phyloP scores from a whole-genome alignment of 768 basidiomycete species.

The Xanthoconium purpureum region DNA sequence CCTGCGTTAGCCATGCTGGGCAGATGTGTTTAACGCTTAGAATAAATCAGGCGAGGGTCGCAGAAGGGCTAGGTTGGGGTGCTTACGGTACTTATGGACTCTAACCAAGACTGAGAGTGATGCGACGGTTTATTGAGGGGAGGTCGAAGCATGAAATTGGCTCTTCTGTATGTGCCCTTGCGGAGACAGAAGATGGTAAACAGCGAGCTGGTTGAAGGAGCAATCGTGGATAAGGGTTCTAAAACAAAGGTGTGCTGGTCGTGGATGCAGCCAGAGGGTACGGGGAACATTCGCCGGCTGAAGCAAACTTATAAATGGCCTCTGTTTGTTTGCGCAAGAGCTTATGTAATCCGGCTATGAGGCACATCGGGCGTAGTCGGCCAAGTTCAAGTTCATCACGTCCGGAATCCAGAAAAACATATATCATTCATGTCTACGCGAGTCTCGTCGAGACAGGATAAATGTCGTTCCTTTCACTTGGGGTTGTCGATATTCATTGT shows the following conservation, averaged over 20 bases:
- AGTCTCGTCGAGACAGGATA: no score
- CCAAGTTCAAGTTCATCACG: no score
- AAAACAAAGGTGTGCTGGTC: not conserved
- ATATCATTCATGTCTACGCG: no score
- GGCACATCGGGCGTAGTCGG: no score
- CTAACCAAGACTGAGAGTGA: slow-evolving; percentile 54
- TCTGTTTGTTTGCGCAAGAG: slow-evolving; percentile 23
- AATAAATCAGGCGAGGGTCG: not conserved
- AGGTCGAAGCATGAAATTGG: slow-evolving; percentile 86
- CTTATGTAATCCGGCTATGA: no score
- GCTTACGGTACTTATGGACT: slow-evolving; percentile 54
- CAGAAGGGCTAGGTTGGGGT: not conserved
- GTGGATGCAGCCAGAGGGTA: not conserved
- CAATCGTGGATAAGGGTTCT: slow-evolving; percentile 23
- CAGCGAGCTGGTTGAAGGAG: slow-evolving; percentile 17
- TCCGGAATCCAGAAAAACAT: no score
- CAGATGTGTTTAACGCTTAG: slow-evolving; percentile 56
- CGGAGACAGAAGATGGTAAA: slow-evolving; percentile 31
- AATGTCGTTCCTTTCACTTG: no score
- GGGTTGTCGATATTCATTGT: no score
- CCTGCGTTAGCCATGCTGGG: slow-evolving; percentile 81
- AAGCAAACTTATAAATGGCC: slow-evolving; percentile 25
- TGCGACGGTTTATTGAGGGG: slow-evolving; percentile 69
- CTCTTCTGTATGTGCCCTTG: slow-evolving; percentile 34
- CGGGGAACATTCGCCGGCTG: not conserved